phyloP scores from a whole-genome alignment of 345 rosid species.

The Citrus trifoliata region DNA sequence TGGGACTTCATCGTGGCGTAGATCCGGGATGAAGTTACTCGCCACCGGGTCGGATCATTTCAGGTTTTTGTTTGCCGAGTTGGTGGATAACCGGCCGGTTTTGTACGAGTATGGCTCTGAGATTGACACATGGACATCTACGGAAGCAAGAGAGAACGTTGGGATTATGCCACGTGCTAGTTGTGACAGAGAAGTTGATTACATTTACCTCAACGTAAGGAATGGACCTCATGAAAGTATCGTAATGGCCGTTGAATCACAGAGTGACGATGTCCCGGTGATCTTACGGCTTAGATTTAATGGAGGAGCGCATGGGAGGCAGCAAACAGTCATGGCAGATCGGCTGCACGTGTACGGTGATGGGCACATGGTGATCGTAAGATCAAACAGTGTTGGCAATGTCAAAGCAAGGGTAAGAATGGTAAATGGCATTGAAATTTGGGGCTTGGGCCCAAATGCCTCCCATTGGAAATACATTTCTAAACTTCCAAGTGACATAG shows the following conservation, averaged over 20 bases:
- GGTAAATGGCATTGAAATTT: constrained; percentile 39
- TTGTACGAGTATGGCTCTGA: constrained; percentile 45
- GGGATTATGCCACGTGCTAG: neutral
- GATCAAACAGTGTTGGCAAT: constrained; percentile 23
- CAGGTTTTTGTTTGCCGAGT: constrained; percentile 62
- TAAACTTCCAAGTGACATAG: constrained; percentile 36
- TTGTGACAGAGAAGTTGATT: neutral
- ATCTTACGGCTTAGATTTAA: constrained; percentile 43
- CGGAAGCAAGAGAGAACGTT: constrained; percentile 25
- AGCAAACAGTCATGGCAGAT: constrained; percentile 6
- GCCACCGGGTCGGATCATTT: constrained; percentile 38
- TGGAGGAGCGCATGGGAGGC: neutral
- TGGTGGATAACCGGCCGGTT: constrained; percentile 49
- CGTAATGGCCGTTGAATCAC: constrained; percentile 33
- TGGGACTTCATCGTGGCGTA: constrained; percentile 73
- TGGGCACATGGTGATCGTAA: constrained; percentile 47
- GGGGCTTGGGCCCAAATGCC: constrained; percentile 40
- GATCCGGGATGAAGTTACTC: constrained; percentile 71
- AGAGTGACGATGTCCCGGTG: constrained; percentile 2
- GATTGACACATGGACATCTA: constrained; percentile 44
- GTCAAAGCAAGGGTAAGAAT: constrained; percentile 17
- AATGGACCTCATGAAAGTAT: constrained; percentile 47
- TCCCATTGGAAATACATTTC: constrained; percentile 45
- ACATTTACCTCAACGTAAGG: constrained; percentile 39
- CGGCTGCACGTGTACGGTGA: constrained; percentile 57